Percentiles rank a stretch among this genome's conserved stretches.
Conservation (phyloP, 2,329 filamentous ascomycete species). For the Achaetomium macrosporum region DNA sequence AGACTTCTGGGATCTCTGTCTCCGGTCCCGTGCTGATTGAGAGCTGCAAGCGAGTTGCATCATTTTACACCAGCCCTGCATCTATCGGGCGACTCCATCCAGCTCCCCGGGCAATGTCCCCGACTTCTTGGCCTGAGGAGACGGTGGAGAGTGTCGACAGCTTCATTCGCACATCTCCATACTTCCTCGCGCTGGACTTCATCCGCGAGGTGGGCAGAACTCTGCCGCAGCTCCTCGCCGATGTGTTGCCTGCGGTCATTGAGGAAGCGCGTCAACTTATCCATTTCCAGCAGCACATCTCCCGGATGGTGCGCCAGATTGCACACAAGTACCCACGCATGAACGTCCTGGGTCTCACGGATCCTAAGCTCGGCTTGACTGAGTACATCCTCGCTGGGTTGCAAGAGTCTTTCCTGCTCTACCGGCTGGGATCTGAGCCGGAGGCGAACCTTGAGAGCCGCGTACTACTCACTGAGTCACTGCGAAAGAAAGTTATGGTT, state of each 20-base stretch:
- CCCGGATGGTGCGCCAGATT: slow-evolving; percentile 33
- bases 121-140: slow-evolving; percentile 23
- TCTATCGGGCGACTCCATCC: neutral
- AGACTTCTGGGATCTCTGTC: neutral
- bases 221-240: slow-evolving; percentile 25
- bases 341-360: slow-evolving; percentile 35
- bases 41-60: slow-evolving; percentile 33
- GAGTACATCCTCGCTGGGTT: slow-evolving; percentile 30
- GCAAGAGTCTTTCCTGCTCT: slow-evolving; percentile 29
- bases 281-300: slow-evolving; percentile 31
- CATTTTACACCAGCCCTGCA: slow-evolving; percentile 24
- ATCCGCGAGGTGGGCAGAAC: slow-evolving; percentile 26
- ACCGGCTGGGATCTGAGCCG: slow-evolving; percentile 24
- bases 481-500: slow-evolving; percentile 19
- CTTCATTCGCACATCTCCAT: slow-evolving; percentile 31
- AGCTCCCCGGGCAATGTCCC: neutral
- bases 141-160: slow-evolving; percentile 27
- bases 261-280: slow-evolving; percentile 29
- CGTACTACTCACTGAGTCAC: slow-evolving; percentile 3
- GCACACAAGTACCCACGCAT: slow-evolving; percentile 35
- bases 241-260: slow-evolving; percentile 24
- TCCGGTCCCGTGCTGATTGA: slow-evolving; percentile 29
- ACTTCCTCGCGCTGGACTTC: slow-evolving; percentile 27
- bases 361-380: slow-evolving; percentile 28
- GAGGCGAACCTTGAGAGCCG: slow-evolving; percentile 21